Percentiles rank a stretch among this genome's conserved stretches.
phyloP scores from a whole-genome alignment of 1,284 basidiomycete genomes.

The Tylopilus sp. region DNA sequence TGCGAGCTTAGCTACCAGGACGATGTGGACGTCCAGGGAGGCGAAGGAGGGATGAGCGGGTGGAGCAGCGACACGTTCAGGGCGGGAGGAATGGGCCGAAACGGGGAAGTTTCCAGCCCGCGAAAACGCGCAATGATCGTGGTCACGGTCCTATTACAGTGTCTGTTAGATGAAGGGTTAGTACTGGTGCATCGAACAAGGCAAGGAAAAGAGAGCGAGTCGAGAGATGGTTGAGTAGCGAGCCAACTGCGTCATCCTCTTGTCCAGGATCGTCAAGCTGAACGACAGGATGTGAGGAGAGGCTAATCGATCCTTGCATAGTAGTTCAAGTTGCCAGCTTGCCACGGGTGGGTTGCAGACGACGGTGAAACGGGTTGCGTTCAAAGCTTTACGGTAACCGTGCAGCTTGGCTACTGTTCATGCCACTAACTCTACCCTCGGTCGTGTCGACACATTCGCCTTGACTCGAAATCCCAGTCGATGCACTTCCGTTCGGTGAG shows the following conservation, averaged over 20 bases:
- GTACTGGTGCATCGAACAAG: conserved; percentile 16
- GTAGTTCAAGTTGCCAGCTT: too few species aligned
- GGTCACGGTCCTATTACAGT: conserved; percentile 50
- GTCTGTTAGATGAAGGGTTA: conserved; percentile 34
- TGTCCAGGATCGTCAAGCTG: conserved; percentile 30
- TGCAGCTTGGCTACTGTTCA: too few species aligned
- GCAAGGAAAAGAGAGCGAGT: conserved; percentile 29
- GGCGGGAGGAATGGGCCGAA: conserved; percentile 13
- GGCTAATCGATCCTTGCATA: too few species aligned
- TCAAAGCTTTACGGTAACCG: too few species aligned
- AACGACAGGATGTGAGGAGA: too few species aligned
- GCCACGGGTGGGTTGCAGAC: too few species aligned
- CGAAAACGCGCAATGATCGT: conserved; percentile 50
- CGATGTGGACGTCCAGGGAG: not conserved
- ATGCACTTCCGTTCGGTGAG: too few species aligned
- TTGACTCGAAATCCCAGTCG: too few species aligned
- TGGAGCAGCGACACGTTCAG: conserved; percentile 1
- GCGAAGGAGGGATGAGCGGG: conserved; percentile 8
- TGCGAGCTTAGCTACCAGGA: conserved; percentile 4
- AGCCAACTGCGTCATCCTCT: conserved; percentile 26
- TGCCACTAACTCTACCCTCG: too few species aligned
- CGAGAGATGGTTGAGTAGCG: conserved; percentile 23
- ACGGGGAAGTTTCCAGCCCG: conserved; percentile 38
- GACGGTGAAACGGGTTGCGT: too few species aligned
- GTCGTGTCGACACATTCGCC: too few species aligned